Base-by-base conservation (phyloP, 164 flowering plant species). In the Berberis vulgaris region DNA sequence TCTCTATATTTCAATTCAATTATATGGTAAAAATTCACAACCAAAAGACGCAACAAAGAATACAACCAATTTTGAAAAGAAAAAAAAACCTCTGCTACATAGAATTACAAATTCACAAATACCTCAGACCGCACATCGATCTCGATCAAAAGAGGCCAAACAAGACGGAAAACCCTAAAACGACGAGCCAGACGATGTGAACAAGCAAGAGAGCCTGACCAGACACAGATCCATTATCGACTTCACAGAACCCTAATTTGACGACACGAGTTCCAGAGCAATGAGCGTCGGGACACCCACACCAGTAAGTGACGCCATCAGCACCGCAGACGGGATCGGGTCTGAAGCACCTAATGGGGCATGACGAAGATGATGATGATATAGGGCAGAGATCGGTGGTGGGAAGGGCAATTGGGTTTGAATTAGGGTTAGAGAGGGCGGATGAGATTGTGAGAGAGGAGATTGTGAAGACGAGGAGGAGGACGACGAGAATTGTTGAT, bases 301-400 rank as follows among this genome's bases (percentile, higher is more conserved):
- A 86, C 86, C 88, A 84, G 70, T 86, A 86, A n/a, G 91, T 86
- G 49, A 81, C 82, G n/a, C 91, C 91, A 64, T 86, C 74, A 6
- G 41, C 78, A 57, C 88, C 91, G 65, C 91, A 86, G 3, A 86
- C 91, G 11, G 91, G 88, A 60, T 82, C 83, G 43, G 88, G n/a
- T 3, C 86, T 76, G 62, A 86, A 84, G 70, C 91, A 86, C 6
- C 66, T 79, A 43, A 83, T 74, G 2, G 90, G 87, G 66, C 87
- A 83, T 8, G 74, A 67, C 1, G 45, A 26, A 12, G 81, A 79
- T 9, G 45, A 56, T 12, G 64, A 6, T 2, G 4, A 3, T 50
- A 68, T 49, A 7, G 65, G 40, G 57, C 57, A 54, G 39, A 54
- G 57, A 11, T 38, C 45, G 7, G 1, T 7, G 10, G 7, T 11